Evolutionary conservation across 2,329 filamentous ascomycete species (phyloP), one percentile per base, ranked within the genome.

Genomic region (Calonectria multiphialidica): DNA sequence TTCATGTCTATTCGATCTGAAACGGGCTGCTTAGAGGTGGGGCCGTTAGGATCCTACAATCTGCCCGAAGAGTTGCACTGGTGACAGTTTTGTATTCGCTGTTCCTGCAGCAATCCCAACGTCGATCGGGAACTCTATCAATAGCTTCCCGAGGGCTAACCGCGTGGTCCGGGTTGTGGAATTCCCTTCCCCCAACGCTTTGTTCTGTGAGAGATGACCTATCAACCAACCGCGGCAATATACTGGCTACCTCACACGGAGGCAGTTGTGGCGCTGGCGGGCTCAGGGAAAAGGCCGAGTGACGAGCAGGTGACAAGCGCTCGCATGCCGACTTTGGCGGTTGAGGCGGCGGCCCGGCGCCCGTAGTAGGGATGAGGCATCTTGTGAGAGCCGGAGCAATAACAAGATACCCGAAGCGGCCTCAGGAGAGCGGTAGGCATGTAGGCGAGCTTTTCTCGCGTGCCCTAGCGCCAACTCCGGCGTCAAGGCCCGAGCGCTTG

Each of bases 1-100:
- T 65, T 65, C 69, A 71, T 67, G 55, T 71, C 69, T 62, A 40
- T 73, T 74, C 71, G 70, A 73, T 78, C 75, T 78, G 77, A 78
- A 78, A 78, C 77, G 65, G 63, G 35, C 64, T 67, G 70, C 21
- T 66, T 33, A 64, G 63, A 40, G 63, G 63, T 66, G 63, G 67
- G 71, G 55, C 62, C 21, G 33, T 64, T 59, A n/a, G 53, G 53
- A 59, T 57, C 63, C 55, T 71, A 66, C 63, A 62, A 70, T 70
- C 61, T 63, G 21, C 44, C 6, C n/a, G 18, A 30, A n/a, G 25
- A 63, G 42, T 23, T 59, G 53, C 35, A 59, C 53, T 15, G 40
- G 33, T n/a, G 57, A 55, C 45, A n/a, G 47, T 47, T 23, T 23
- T 18, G 47, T 23, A 42, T n/a, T 30, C 40, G 16, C 35, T 57